A percentile compares a stretch with the other conserved stretches of the same genome.
These are phyloP conservation scores for Rhizopogon vesiculosus DNA, from an alignment of 768 basidiomycete species.

Conservation along the genomic window DNA sequence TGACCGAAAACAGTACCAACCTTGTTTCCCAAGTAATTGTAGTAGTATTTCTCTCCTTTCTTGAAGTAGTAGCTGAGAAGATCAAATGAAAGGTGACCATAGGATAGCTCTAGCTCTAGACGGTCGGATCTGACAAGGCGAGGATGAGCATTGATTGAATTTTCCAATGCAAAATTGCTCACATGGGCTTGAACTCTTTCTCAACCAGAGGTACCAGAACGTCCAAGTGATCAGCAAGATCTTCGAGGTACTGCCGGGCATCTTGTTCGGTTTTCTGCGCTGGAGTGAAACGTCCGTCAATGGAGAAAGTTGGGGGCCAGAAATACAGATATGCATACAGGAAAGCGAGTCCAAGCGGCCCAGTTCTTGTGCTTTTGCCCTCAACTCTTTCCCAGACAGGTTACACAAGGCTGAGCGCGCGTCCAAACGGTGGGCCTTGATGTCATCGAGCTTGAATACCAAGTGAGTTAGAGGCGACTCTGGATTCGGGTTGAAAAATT, in stretches of 20 bases:
- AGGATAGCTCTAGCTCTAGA: conserved; percentile 8
- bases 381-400: background rate
- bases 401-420: background rate
- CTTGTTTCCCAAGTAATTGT: background rate
- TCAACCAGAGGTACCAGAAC: conserved; percentile 8
- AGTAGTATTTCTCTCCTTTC: conserved; percentile 4
- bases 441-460: background rate
- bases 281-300: background rate
- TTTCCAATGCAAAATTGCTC: background rate
- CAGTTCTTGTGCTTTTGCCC: background rate
- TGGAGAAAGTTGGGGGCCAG: too few species aligned
- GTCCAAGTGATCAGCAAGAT: conserved; percentile 7
- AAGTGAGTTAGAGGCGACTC: conserved; percentile 3
- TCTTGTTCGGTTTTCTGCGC: background rate
- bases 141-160: background rate
- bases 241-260: conserved; percentile 2
- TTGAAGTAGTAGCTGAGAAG: conserved; percentile 12
- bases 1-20: background rate
- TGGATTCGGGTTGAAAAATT: conserved; percentile 8
- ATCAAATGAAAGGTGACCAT: conserved; percentile 15
- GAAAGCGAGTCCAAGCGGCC: conserved; percentile 1
- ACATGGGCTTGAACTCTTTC: conserved; percentile 15
- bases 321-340: background rate
- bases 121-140: conserved; percentile 9
- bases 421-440: conserved; percentile 2